Base-by-base conservation (phyloP, 129 eudicot species). In the Glebionis coronaria region DNA sequence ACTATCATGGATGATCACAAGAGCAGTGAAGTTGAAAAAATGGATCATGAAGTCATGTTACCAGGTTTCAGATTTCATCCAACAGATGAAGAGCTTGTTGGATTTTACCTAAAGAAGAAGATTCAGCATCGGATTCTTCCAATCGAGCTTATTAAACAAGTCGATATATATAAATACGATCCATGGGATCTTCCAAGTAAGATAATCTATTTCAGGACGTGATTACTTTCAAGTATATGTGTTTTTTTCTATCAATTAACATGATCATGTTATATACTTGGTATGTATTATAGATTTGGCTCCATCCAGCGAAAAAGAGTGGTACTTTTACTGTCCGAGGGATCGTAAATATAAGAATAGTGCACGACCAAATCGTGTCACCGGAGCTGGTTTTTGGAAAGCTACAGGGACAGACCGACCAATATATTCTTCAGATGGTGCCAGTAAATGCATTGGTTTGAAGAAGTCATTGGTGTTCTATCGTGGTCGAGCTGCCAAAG, bases 141-240 rank as follows among this genome's bases (percentile, higher is more conserved):
- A 23, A 85, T 88, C 63, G 96, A 85, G 81, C 76, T 87, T 62
- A 91, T 91, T 27, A 83, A 88, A 80, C 96, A 91, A 82, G 88
- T 88, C 18, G 96, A 91, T 44, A 85, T 91, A 38, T 91, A 91
- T 74, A 91, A 88, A 66, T 85, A 81, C 23, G 96, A 91, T 67
- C 97, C 97, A 9, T 88, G 96, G 96, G 97, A 91, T 73, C 97
- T 91, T 78, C 97, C 96, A 77, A 91, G 96, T 91, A 82, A 85
- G 96, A 63, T 12, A 28, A 28, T 14, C 27, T 10, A 25, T 47
- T 19, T 31, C 35, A 68, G 12, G 9, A 18, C 12, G 13, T 0
- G 42, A 53, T 6, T 18, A 11, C 12, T 46, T 3, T 23, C 7
- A 9, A 31, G 4, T 54, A 67, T 50, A 2, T 27, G 8, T 35